A percentile compares a stretch with the other conserved stretches of the same genome.
Conservation (phyloP, 1,284 basidiomycete species). For the Ganoderma lingzhi region DNA sequence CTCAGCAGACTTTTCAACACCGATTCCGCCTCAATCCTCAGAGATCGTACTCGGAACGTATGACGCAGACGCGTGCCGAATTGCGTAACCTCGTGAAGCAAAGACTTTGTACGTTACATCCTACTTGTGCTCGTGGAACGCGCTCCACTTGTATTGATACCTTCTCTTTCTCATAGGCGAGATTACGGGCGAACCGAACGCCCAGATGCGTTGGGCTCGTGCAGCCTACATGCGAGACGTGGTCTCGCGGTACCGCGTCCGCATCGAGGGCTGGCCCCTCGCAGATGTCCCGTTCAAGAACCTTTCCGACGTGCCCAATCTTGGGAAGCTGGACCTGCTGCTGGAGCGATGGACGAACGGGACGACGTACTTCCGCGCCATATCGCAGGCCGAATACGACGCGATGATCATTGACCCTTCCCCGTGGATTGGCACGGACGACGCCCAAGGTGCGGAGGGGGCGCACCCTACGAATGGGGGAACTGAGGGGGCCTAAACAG, state of each 20-base stretch:
- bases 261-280: slow-evolving; percentile 43
- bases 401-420: slow-evolving; percentile 35
- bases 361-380: slow-evolving; percentile 38
- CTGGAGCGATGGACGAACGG: slow-evolving; percentile 36
- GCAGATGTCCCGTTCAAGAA: slow-evolving; percentile 43
- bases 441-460: slow-evolving; percentile 13
- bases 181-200: slow-evolving; percentile 39
- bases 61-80: slow-evolving; percentile 41
- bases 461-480: slow-evolving; percentile 8
- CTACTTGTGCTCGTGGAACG: background rate
- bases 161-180: slow-evolving; percentile 28
- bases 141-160: slow-evolving; percentile 12
- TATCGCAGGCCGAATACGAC: slow-evolving; percentile 37
- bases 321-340: slow-evolving; percentile 40
- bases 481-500: slow-evolving; percentile 7
- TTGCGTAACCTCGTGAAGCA: slow-evolving; percentile 40
- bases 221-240: slow-evolving; percentile 42
- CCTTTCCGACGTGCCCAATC: slow-evolving; percentile 43
- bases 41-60: slow-evolving; percentile 41
- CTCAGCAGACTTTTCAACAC: slow-evolving; percentile 13
- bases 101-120: slow-evolving; percentile 37
- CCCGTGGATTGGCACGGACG: slow-evolving; percentile 28
- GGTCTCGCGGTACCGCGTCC: slow-evolving; percentile 40
- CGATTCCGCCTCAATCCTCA: slow-evolving; percentile 41
- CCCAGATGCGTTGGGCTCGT: slow-evolving; percentile 39